Percentiles rank a stretch among this genome's conserved stretches.
These are phyloP conservation scores for Candida tetrigidarum DNA, from an alignment of 1,139 yeast genomes.

Conservation along the genomic window DNA sequence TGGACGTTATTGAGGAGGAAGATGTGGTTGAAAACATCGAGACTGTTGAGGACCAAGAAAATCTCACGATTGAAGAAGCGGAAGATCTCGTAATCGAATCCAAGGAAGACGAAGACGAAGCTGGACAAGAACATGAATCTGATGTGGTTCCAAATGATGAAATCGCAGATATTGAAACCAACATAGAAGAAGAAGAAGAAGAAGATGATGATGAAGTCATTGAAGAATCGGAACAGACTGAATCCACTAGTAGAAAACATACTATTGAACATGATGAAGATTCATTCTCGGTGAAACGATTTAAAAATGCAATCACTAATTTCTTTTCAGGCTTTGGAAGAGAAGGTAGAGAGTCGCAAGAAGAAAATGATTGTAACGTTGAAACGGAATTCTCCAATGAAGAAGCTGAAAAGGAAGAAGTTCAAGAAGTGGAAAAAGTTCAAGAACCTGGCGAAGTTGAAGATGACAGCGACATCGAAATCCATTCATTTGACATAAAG, in stretches of 20 bases:
- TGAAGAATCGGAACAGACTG: not conserved
- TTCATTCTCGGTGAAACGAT: conserved; percentile 12
- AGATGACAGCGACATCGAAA: not conserved
- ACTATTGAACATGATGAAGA: not conserved
- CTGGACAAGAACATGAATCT: conserved; percentile 8
- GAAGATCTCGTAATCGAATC: too few species aligned
- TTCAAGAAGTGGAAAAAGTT: not conserved
- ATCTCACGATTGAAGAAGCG: too few species aligned
- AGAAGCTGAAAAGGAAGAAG: not conserved
- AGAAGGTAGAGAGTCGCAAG: too few species aligned
- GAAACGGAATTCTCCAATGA: not conserved
- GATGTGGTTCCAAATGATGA: not conserved
- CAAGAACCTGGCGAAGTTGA: not conserved
- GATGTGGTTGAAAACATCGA: too few species aligned
- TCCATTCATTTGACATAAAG: not conserved
- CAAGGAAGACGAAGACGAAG: conserved; percentile 20
- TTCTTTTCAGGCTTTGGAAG: not conserved
- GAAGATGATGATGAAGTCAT: conserved; percentile 5
- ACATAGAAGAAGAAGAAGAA: conserved; percentile 14
- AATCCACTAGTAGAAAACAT: not conserved
- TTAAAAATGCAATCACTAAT: conserved; percentile 8
- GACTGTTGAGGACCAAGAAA: too few species aligned
- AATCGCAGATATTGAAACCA: conserved; percentile 6
- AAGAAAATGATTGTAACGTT: too few species aligned
- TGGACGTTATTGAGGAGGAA: too few species aligned